phyloP scores from a whole-genome alignment of 257 asterid species.

The Forsythia suspensa region DNA sequence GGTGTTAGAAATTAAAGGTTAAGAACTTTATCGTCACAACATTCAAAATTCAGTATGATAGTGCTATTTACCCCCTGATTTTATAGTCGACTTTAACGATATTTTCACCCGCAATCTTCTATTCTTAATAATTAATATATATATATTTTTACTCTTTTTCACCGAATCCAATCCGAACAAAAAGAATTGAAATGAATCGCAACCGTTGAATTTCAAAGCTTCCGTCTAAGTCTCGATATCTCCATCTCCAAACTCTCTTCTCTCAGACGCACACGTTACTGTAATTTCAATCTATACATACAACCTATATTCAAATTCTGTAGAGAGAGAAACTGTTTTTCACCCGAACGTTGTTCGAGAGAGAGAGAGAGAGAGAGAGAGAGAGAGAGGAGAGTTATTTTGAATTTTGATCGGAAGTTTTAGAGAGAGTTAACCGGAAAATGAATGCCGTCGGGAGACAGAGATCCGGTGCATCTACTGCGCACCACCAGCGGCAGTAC shows the following conservation, averaged over 20 bases:
- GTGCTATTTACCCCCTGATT: too few species aligned
- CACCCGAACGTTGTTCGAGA: too few species aligned
- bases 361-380: neutral
- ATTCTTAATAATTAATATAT: too few species aligned
- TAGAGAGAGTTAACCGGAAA: constrained; percentile 18
- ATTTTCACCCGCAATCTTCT: neutral
- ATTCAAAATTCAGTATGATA: too few species aligned
- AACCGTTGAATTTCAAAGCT: constrained; percentile 39
- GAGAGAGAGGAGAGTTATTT: constrained; percentile 16
- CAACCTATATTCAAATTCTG: neutral
- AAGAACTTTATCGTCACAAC: too few species aligned
- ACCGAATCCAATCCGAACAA: too few species aligned
- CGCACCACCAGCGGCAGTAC: constrained; percentile 79
- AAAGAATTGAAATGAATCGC: constrained; percentile 8
- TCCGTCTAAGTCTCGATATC: neutral
- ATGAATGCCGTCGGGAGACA: constrained; percentile 90
- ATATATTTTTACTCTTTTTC: too few species aligned
- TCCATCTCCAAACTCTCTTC: too few species aligned
- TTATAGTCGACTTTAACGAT: too few species aligned
- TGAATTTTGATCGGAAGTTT: constrained; percentile 21
- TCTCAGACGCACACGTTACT: too few species aligned
- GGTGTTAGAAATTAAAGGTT: too few species aligned
- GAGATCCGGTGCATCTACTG: constrained; percentile 74
- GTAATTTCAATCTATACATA: too few species aligned
- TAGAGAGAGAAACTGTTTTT: neutral